Conservation (phyloP, 1,139 yeast species). For the Debaryomyces nepalensis region DNA sequence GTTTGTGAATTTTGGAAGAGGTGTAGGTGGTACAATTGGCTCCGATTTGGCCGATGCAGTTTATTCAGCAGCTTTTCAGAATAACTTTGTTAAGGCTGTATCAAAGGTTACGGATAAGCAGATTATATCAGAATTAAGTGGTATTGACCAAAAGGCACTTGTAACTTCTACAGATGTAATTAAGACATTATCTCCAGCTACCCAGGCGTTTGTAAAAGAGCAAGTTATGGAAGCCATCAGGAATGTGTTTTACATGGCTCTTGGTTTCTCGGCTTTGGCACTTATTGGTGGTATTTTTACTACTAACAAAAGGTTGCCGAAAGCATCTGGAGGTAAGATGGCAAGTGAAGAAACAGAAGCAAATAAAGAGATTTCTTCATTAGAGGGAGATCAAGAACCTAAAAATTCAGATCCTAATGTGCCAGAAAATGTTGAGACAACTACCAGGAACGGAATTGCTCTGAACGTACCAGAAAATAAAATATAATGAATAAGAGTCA, state of each 20-base stretch:
- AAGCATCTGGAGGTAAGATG: constrained; percentile 7
- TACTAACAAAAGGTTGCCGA: constrained; percentile 39
- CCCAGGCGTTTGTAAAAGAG: constrained; percentile 31
- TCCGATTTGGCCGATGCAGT: constrained; percentile 40
- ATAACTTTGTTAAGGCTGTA: constrained; percentile 23
- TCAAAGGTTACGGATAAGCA: constrained; percentile 21
- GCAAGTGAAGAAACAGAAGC: background rate
- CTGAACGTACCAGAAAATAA: too few relatives aligned
- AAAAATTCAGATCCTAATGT: background rate
- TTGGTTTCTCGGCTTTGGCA: constrained; percentile 32
- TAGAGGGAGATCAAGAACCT: background rate
- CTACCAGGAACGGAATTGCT: too few relatives aligned
- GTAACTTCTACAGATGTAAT: constrained; percentile 27
- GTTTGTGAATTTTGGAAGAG: constrained; percentile 35
- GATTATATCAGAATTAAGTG: constrained; percentile 26
- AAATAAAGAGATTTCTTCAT: background rate
- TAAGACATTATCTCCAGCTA: constrained; percentile 27
- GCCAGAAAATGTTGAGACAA: too few relatives aligned
- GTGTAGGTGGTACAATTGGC: constrained; percentile 38
- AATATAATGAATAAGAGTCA: too few relatives aligned
- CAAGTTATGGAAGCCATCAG: constrained; percentile 36
- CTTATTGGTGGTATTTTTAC: constrained; percentile 27
- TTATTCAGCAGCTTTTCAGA: constrained; percentile 35
- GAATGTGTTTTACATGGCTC: constrained; percentile 37
- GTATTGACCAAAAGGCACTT: constrained; percentile 22